Percentiles rank a stretch among this genome's conserved stretches.
These are phyloP conservation scores for Cyclostephanos invisitatus DNA, from an alignment of 108 stramenopile species.

Conservation along the genomic window DNA sequence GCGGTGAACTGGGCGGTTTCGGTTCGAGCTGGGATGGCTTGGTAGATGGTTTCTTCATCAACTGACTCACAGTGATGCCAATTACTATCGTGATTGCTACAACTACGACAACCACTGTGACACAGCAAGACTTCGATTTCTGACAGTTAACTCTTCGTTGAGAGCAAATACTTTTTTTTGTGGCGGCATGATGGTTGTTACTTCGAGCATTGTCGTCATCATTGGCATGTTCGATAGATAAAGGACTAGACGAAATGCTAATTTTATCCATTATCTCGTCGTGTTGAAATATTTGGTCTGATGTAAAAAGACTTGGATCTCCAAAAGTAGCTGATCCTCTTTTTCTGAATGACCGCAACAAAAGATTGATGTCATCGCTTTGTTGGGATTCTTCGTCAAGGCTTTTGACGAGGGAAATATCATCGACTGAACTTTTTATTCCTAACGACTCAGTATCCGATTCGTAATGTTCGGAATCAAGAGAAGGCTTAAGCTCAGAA, in stretches of 20 bases:
- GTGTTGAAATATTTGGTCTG: not conserved
- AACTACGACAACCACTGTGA: not conserved
- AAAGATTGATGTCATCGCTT: constrained; percentile 15
- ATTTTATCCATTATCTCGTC: not conserved
- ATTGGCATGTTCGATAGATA: constrained; percentile 5
- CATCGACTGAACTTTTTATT: not conserved
- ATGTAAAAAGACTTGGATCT: not conserved
- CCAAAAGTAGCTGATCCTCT: constrained; percentile 1
- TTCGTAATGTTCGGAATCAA: not conserved
- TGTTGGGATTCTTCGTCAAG: constrained; percentile 8
- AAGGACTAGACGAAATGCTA: not conserved
- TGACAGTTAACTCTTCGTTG: constrained; percentile 8
- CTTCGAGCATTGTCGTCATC: constrained; percentile 4
- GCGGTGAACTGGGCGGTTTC: not conserved
- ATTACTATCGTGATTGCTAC: constrained; percentile 14
- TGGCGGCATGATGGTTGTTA: not conserved
- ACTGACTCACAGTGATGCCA: not conserved
- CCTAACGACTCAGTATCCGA: not conserved
- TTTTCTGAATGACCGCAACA: constrained; percentile 1
- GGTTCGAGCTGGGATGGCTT: not conserved
- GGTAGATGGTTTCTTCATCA: not conserved
- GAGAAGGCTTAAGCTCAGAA: not conserved
- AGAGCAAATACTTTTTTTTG: not conserved
- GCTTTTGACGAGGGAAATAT: constrained; percentile 2
- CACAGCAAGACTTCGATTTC: constrained; percentile 25